phyloP scores from a whole-genome alignment of 2,329 filamentous ascomycete species.

The Thelonectria blattea region DNA sequence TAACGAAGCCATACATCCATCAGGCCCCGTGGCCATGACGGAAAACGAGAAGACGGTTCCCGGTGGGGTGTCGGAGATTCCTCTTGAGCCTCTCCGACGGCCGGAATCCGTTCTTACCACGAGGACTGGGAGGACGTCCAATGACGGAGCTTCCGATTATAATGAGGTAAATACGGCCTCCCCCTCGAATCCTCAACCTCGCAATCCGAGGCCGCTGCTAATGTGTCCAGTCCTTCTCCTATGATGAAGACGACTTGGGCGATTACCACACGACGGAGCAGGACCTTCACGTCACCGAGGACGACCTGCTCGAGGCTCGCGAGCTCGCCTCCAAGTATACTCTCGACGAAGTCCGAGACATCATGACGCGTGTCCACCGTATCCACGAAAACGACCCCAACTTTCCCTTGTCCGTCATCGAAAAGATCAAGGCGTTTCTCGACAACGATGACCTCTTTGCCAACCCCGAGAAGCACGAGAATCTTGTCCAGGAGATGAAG shows the following conservation, averaged over 20 bases:
- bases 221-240: slow-evolving; percentile 43
- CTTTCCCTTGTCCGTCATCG: slow-evolving; percentile 47
- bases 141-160: slow-evolving; percentile 35
- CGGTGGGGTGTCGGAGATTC: slow-evolving; percentile 27
- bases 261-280: slow-evolving; percentile 44
- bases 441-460: slow-evolving; percentile 52
- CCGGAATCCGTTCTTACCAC: slow-evolving; percentile 10
- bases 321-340: slow-evolving; percentile 51
- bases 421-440: slow-evolving; percentile 50
- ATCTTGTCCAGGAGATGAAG: slow-evolving; percentile 60
- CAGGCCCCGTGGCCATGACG: slow-evolving; percentile 40
- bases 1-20: slow-evolving; percentile 26
- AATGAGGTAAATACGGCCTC: slow-evolving; percentile 34
- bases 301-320: slow-evolving; percentile 53
- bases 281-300: slow-evolving; percentile 53
- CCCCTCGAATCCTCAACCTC: neutral
- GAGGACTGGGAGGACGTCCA: slow-evolving; percentile 12
- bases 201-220: slow-evolving; percentile 2
- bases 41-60: slow-evolving; percentile 40
- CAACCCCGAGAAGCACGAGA: slow-evolving; percentile 54
- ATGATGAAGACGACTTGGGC: slow-evolving; percentile 46
- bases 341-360: slow-evolving; percentile 51
- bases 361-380: slow-evolving; percentile 49
- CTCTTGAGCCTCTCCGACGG: slow-evolving; percentile 26
- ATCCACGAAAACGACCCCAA: slow-evolving; percentile 53